Base-by-base conservation (phyloP, 202 grass and related monocot species). In the Hordeum pubiflorum region DNA sequence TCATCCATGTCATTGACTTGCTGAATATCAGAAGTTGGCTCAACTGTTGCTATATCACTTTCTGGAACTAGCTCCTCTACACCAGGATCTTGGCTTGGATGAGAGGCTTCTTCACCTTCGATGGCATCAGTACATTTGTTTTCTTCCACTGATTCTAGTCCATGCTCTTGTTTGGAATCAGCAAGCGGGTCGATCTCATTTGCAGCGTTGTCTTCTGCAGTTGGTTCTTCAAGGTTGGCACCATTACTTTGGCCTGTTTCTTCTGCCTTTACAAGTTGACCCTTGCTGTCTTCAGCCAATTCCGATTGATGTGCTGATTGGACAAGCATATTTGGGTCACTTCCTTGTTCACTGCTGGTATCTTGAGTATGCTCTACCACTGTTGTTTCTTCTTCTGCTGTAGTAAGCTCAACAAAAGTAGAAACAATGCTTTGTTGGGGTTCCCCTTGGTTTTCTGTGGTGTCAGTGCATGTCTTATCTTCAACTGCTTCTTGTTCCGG, bases 1-100 rank as follows among this genome's bases (percentile, higher is more conserved):
- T 4, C 34, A 29, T 85, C 82, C n/a, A 71, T 72, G 58, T 72
- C 77, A 64, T 77, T 24, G 46, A 50, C 57, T 77, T 77, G 56
- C 44, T 89, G 44, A 72, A 80, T 84, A 54, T 81, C 57, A 27
- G 39, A 77, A 17, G 33, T 81, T 26, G 57, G 43, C 46, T 85
- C 72, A 48, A 0, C 36, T 72, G 63, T 57, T 89, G 43, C 14
- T 72, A 58, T 56, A 72, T 58, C 64, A 77, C 21, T 62, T 63
- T 81, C 82, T 85, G 82, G 72, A 89, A 12, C 43, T 81, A 7
- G 34, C 74, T 81, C 74, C 26, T 70, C 77, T 64, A 71, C 58
- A 71, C 62, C n/a, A 71, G 61, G 57, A 63, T 22, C 4, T 38
- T 77, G 78, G 66, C 48, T 73, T 78, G 37, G 37, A 78, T 54